Evolutionary conservation across 306 rosid species (phyloP).

Genomic region (Citrullus amarus): DNA sequence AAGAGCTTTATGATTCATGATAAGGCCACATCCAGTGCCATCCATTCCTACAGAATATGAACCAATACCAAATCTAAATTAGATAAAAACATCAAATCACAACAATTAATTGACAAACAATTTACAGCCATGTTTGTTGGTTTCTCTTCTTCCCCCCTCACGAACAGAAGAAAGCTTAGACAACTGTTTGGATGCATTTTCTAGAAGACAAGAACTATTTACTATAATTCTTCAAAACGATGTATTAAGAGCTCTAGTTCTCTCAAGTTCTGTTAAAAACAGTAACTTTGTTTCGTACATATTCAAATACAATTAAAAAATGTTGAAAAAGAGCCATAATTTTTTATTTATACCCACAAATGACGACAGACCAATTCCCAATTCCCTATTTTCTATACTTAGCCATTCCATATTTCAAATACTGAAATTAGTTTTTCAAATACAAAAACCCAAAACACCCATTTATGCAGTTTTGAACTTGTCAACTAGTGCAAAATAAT

Average conservation of each 20-base stretch:
- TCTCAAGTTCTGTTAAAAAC: not conserved
- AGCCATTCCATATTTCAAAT: not conserved
- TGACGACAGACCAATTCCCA: not conserved
- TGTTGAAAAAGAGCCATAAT: not conserved
- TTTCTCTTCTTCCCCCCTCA: not conserved
- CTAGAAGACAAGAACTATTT: not conserved
- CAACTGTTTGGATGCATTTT: not conserved
- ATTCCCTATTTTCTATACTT: not conserved
- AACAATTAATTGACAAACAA: not conserved
- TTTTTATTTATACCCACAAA: not conserved
- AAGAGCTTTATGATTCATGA: slow-evolving; percentile 87
- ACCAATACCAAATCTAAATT: slow-evolving; percentile 14
- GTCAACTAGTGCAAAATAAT: slow-evolving; percentile 2
- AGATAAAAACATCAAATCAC: not conserved
- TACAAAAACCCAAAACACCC: not conserved
- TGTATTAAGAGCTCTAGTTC: not conserved
- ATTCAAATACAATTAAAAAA: not conserved
- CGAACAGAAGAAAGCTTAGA: not conserved
- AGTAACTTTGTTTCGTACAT: not conserved
- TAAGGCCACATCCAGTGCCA: slow-evolving; percentile 86
- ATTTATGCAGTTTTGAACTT: not conserved
- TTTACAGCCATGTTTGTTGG: not conserved
- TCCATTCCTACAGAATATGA: slow-evolving; percentile 52
- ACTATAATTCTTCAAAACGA: not conserved
- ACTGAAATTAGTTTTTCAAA: not conserved